Conservation (phyloP, 768 basidiomycete genomes). For the Basidioascus undulatus region DNA sequence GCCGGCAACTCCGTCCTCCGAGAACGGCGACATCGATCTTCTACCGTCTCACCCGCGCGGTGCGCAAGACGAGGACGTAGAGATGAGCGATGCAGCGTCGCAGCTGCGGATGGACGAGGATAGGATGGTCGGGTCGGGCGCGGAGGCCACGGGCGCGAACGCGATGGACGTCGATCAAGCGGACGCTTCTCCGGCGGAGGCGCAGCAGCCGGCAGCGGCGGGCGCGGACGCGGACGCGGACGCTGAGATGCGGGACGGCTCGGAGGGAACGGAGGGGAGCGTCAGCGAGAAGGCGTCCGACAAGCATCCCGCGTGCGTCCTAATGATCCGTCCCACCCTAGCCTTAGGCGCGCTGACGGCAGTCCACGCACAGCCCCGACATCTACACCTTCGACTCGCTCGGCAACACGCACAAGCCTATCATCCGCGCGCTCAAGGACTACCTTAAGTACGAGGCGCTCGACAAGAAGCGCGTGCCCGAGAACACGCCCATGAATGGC, state of each 20-base stretch:
- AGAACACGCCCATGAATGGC: constrained; percentile 9
- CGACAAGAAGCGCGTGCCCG: constrained; percentile 31
- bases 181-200: not conserved
- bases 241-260: not conserved
- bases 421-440: constrained; percentile 30
- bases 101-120: not conserved
- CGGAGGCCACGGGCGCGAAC: too few species aligned
- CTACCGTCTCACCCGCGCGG: too few species aligned
- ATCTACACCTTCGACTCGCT: constrained; percentile 84
- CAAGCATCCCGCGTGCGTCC: too few species aligned
- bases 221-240: not conserved
- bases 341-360: too few species aligned
- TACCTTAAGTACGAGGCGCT: constrained; percentile 59
- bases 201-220: not conserved
- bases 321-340: too few species aligned
- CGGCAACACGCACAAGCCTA: constrained; percentile 42
- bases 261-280: not conserved
- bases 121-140: not conserved
- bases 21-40: too few species aligned
- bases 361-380: constrained; percentile 35
- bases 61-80: constrained; percentile 1
- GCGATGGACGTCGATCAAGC: constrained; percentile 2
- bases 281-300: too few species aligned
- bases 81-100: not conserved
- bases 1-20: too few species aligned